Conservation (phyloP, 495 filamentous ascomycete genomes). For the Hyaloscypha variabilis region DNA sequence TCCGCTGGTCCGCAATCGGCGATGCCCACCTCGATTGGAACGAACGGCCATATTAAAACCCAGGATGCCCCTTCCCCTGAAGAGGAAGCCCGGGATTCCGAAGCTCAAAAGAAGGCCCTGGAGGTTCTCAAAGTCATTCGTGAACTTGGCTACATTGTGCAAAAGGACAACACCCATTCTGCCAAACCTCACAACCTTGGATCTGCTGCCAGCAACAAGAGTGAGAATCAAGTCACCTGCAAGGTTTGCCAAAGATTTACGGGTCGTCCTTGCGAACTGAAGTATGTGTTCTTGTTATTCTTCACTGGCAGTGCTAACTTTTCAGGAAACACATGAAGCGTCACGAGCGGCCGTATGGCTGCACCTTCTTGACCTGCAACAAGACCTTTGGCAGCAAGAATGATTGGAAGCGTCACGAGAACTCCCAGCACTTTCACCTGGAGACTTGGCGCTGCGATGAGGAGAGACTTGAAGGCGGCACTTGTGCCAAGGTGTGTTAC, state of each 20-base stretch:
- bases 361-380: slow-evolving; percentile 73
- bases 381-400: slow-evolving; percentile 90
- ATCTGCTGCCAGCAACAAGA: slow-evolving; percentile 34
- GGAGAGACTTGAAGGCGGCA: slow-evolving; percentile 30
- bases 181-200: slow-evolving; percentile 17
- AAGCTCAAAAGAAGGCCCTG: slow-evolving; percentile 17
- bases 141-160: slow-evolving; percentile 21
- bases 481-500: slow-evolving; percentile 63
- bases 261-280: slow-evolving; percentile 68
- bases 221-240: slow-evolving; percentile 51
- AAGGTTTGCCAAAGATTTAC: slow-evolving; percentile 56
- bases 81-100: slow-evolving; percentile 12
- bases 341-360: slow-evolving; percentile 85
- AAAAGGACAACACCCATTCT: slow-evolving; percentile 18
- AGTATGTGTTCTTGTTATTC: slow-evolving; percentile 48
- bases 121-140: slow-evolving; percentile 25
- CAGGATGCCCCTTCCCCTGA: slow-evolving; percentile 2
- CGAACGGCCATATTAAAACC: slow-evolving; percentile 11
- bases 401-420: slow-evolving; percentile 97
- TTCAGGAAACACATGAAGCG: slow-evolving; percentile 85
- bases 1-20: neutral
- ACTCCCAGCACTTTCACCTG: slow-evolving; percentile 76
- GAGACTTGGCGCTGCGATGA: slow-evolving; percentile 78
- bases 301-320: slow-evolving; percentile 18
- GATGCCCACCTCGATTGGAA: neutral